Evolutionary conservation across 306 rosid genomes (phyloP).

Genomic region (Erythrophleum fordii): DNA sequence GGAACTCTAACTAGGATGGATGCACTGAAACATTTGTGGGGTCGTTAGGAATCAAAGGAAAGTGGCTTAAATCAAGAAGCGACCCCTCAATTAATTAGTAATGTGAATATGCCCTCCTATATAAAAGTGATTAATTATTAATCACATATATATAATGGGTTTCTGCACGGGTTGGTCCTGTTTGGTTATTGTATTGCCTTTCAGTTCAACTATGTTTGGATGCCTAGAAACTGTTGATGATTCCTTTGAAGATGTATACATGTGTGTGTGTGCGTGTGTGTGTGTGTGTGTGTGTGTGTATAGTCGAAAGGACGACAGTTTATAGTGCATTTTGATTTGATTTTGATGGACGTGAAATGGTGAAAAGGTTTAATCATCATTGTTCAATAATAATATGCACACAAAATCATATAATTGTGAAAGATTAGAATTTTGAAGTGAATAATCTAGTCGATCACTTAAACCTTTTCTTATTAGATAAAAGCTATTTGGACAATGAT

Average conservation of each 20-base stretch:
- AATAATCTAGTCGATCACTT: constrained; percentile 22
- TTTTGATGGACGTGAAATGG: constrained; percentile 14
- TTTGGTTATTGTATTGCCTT: constrained; percentile 28
- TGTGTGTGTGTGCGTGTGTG: background rate
- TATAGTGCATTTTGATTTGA: constrained; percentile 39
- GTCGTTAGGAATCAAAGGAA: constrained; percentile 44
- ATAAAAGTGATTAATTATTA: constrained; percentile 26
- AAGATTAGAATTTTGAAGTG: constrained; percentile 1
- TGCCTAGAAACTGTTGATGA: constrained; percentile 14
- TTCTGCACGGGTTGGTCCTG: constrained; percentile 46
- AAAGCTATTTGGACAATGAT: constrained; percentile 1
- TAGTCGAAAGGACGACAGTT: constrained; percentile 17
- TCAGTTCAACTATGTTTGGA: constrained; percentile 38
- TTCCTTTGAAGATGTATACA: background rate
- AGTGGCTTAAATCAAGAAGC: constrained; percentile 49
- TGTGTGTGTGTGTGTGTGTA: background rate
- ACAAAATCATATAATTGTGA: background rate
- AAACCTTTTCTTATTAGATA: background rate
- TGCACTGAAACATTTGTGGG: constrained; percentile 51
- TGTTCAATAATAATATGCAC: background rate
- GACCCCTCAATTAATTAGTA: constrained; percentile 39
- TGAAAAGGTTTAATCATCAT: constrained; percentile 33
- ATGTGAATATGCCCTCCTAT: constrained; percentile 34
- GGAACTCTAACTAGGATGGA: constrained; percentile 43
- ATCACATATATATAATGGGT: constrained; percentile 17